phyloP scores from a whole-genome alignment of 2,329 filamentous ascomycete species.

The Alternaria conjuncta region DNA sequence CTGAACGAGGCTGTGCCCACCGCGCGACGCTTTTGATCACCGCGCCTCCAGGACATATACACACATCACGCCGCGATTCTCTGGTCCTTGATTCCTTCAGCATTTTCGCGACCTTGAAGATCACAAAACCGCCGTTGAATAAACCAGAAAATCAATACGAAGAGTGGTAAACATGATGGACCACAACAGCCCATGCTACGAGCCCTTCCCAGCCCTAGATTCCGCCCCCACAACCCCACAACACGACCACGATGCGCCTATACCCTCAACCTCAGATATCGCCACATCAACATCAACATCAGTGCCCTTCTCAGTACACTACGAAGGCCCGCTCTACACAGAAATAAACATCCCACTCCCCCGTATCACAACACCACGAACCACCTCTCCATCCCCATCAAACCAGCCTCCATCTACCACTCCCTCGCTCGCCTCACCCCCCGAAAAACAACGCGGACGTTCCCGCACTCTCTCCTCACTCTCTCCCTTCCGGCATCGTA shows the following conservation, averaged over 20 bases:
- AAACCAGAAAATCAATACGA: neutral
- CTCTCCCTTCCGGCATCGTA: slow-evolving; percentile 31
- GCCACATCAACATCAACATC: neutral
- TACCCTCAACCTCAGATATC: neutral
- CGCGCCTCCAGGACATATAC: neutral
- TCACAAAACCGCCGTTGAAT: neutral
- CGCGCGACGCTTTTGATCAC: neutral
- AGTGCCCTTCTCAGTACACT: neutral
- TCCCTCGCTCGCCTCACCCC: neutral
- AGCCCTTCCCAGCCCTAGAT: slow-evolving; percentile 1
- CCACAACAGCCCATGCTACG: neutral
- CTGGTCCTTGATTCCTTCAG: neutral
- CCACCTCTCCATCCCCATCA: neutral
- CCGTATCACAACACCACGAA: slow-evolving; percentile 16
- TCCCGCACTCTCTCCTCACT: slow-evolving; percentile 34
- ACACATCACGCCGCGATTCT: neutral
- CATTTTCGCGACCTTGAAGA: neutral
- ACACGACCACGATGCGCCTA: neutral
- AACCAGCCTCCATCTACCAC: too few relatives aligned
- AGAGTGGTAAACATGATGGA: too few relatives aligned
- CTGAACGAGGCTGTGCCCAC: slow-evolving; percentile 14
- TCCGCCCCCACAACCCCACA: slow-evolving; percentile 2
- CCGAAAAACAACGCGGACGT: slow-evolving; percentile 14
- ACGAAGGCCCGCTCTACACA: slow-evolving; percentile 39
- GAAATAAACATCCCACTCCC: slow-evolving; percentile 46